phyloP scores from a whole-genome alignment of 2,329 filamentous ascomycete genomes.

The Peltaster fructicola region DNA sequence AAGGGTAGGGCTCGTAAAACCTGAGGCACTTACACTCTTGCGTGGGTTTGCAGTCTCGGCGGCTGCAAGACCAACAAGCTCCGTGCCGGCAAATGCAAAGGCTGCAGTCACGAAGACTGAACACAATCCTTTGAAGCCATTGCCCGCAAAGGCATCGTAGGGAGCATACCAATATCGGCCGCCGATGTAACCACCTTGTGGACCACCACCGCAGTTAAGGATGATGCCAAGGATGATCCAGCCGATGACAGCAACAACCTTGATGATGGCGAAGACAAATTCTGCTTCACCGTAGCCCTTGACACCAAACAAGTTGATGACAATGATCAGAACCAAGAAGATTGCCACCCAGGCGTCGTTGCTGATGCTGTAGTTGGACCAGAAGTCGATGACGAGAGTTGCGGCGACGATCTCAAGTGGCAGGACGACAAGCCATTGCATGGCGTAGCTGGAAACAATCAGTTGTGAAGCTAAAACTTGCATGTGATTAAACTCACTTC shows the following conservation, averaged over 20 bases:
- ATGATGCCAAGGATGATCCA: constrained; percentile 49
- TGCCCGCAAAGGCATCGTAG: constrained; percentile 23
- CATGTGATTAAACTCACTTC: constrained; percentile 9
- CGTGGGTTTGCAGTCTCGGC: constrained; percentile 35
- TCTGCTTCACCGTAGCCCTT: constrained; percentile 20
- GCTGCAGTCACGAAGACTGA: constrained; percentile 46
- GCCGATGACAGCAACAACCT: constrained; percentile 32
- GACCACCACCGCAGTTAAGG: constrained; percentile 41
- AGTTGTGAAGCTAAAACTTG: constrained; percentile 2
- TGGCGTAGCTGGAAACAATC: constrained; percentile 12
- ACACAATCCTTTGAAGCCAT: constrained; percentile 49
- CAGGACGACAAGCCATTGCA: constrained; percentile 18
- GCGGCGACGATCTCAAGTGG: constrained; percentile 19
- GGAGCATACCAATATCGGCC: constrained; percentile 30
- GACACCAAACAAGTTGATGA: constrained; percentile 19
- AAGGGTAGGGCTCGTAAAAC: too few relatives aligned
- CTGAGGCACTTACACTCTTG: too few relatives aligned
- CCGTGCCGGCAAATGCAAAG: constrained; percentile 47
- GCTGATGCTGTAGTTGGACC: constrained; percentile 14
- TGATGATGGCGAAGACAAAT: constrained; percentile 20
- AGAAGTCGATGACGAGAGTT: constrained; percentile 17
- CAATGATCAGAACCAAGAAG: constrained; percentile 16
- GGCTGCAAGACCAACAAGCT: constrained; percentile 40
- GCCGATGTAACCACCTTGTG: constrained; percentile 38
- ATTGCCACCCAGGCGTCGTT: constrained; percentile 17